Conservation (phyloP, 1,284 basidiomycete species). For the Malassezia japonica region DNA sequence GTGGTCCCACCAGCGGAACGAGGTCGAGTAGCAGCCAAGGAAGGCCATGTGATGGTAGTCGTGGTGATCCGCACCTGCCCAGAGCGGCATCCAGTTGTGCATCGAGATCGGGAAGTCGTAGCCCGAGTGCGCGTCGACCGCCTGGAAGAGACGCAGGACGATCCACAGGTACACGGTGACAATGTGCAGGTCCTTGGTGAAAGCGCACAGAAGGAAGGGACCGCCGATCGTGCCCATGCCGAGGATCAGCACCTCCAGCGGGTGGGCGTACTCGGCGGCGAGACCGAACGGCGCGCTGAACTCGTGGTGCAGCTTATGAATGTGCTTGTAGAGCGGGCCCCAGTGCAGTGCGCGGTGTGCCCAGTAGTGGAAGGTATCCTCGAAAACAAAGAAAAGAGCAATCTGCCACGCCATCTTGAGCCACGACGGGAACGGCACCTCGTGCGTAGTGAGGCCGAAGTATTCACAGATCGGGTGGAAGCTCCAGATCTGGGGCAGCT, state of each 20-base stretch:
- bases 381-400: conserved; percentile 85
- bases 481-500: conserved; percentile 87
- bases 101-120: conserved; percentile 71
- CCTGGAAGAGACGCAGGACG: conserved; percentile 85
- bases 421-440: conserved; percentile 71
- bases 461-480: conserved; percentile 88
- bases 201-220: conserved; percentile 72
- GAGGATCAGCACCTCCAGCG: conserved; percentile 83
- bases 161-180: conserved; percentile 91
- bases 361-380: conserved; percentile 73
- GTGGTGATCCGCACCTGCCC: conserved; percentile 97
- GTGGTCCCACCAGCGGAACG: conserved; percentile 47
- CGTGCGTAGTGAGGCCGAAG: conserved; percentile 82
- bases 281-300: conserved; percentile 94
- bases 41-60: conserved; percentile 51
- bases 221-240: conserved; percentile 75
- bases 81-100: conserved; percentile 86
- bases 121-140: conserved; percentile 91
- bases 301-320: conserved; percentile 90
- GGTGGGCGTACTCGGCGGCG: conserved; percentile 94
- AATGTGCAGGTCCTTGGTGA: conserved; percentile 60
- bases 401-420: conserved; percentile 59
- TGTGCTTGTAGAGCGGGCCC: conserved; percentile 85
- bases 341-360: conserved; percentile 85
- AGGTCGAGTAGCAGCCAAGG: conserved; percentile 42